Percentiles rank a stretch among this genome's conserved stretches.
These are phyloP conservation scores for Zygnema circumcarinatum DNA, from an alignment of 139 green algal species.

Conservation along the genomic window DNA sequence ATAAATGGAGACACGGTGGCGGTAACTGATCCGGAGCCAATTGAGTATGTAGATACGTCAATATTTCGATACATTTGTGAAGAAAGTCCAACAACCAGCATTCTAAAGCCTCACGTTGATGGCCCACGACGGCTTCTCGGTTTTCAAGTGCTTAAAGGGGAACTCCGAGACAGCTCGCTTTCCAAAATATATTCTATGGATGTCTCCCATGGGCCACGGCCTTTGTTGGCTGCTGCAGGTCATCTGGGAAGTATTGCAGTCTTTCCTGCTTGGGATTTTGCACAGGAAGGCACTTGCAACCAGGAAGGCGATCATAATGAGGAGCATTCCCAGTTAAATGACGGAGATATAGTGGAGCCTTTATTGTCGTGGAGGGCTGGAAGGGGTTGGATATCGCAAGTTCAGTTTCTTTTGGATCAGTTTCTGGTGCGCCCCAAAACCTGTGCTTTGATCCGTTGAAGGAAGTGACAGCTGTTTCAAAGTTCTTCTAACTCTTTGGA, in stretches of 20 bases:
- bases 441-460: not conserved
- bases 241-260: slow-evolving; percentile 38
- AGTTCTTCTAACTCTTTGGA: not conserved
- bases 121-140: not conserved
- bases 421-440: slow-evolving; percentile 9
- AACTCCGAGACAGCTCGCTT: not conserved
- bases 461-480: not conserved
- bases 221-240: slow-evolving; percentile 19
- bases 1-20: not conserved
- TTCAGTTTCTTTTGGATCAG: slow-evolving; percentile 50
- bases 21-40: not conserved
- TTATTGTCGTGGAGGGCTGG: slow-evolving; percentile 45
- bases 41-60: not conserved
- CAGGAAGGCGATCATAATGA: not conserved
- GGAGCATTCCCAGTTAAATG: not conserved
- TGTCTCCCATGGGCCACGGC: not conserved
- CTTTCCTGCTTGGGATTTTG: not conserved
- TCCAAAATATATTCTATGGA: slow-evolving; percentile 17
- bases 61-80: not conserved
- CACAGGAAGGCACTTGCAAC: not conserved
- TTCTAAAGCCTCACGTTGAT: not conserved
- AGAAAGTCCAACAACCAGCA: not conserved
- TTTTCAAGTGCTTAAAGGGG: not conserved
- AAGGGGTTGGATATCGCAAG: slow-evolving; percentile 43
- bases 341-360: slow-evolving; percentile 26